phyloP scores from a whole-genome alignment of 2,329 filamentous ascomycete species.

The Aureobasidium sp. region DNA sequence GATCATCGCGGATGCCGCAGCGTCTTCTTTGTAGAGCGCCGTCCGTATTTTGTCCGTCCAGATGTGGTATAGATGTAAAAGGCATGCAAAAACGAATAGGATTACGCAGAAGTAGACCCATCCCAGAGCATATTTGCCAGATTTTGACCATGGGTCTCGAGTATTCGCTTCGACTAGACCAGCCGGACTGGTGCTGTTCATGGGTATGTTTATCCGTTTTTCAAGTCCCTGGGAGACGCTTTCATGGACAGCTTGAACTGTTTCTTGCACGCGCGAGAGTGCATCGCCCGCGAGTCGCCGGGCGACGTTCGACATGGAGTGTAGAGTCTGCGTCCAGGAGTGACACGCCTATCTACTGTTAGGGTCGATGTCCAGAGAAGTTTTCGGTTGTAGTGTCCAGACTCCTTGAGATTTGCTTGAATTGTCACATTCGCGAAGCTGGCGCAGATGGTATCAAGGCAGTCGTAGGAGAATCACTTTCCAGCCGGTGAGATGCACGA shows the following conservation, averaged over 20 bases:
- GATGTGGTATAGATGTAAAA: constrained; percentile 72
- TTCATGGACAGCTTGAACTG: background rate
- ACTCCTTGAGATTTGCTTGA: background rate
- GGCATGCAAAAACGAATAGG: constrained; percentile 56
- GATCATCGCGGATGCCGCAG: constrained; percentile 54
- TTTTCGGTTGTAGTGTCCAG: background rate
- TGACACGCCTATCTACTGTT: background rate
- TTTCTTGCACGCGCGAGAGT: background rate
- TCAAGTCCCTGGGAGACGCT: constrained; percentile 13
- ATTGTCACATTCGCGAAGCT: background rate
- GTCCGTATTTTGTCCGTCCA: constrained; percentile 92
- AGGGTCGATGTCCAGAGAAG: background rate
- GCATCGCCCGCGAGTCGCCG: background rate
- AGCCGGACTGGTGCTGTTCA: constrained; percentile 46
- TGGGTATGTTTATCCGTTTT: constrained; percentile 46
- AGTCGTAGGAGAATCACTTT: background rate
- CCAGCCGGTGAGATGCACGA: background rate
- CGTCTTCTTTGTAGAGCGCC: constrained; percentile 76
- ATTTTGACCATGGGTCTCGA: constrained; percentile 67
- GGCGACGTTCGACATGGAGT: background rate
- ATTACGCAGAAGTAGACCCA: constrained; percentile 83
- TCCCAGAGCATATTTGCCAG: constrained; percentile 76
- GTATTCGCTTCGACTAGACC: constrained; percentile 47
- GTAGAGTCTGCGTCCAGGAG: background rate
- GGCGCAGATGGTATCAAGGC: background rate